Base-by-base conservation (phyloP, 257 asterid genomes). In the Solanum boliviense region DNA sequence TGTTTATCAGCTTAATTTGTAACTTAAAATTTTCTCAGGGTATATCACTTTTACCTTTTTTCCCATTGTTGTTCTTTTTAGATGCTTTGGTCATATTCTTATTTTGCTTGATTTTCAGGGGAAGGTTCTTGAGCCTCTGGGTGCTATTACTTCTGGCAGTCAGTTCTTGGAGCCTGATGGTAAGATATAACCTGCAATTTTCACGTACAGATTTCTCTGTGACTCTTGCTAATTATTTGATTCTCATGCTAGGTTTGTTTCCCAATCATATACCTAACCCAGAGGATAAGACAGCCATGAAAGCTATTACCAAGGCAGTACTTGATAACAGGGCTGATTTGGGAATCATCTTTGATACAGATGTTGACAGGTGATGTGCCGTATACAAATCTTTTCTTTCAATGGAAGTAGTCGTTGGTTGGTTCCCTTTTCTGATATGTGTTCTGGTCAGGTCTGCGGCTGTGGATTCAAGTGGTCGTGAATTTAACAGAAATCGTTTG, bases 191-290 rank as follows among this genome's bases (percentile, higher is more conserved):
- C 88, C 87, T 58, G 71, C 87, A 87, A 84, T 38, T 56, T 86
- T 71, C 76, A 39, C 86, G 32, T 83, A 20, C 36, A 70, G 71
- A 71, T 46, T 82, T 84, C 29, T 82, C 62, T 58, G 39, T 76
- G 41, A 44, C 27, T 25, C 60, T 85, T 85, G 78, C 44, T 87
- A 68, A 79, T 5, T 6, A 83, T 88, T 34, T 60, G 52, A 88
- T 87, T 87, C 48, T 92, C 52, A 82, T 82, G 44, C 52, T 91
- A 97, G 99, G 99, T 88, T 91, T 92, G 90, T 97, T 97, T 89
- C 99, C 99, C 73, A 97, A 97, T 93, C 99, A 96, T 91, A 97
- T 97, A 91, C 99, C 99, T 71, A 97, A 97, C 89, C 99, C 99
- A 5, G 99, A 97, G 92, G 99, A 97, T 89, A 96, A 94, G 91